Evolutionary conservation across 331 rosid species (phyloP).

Genomic region (Quercus lobata): DNA sequence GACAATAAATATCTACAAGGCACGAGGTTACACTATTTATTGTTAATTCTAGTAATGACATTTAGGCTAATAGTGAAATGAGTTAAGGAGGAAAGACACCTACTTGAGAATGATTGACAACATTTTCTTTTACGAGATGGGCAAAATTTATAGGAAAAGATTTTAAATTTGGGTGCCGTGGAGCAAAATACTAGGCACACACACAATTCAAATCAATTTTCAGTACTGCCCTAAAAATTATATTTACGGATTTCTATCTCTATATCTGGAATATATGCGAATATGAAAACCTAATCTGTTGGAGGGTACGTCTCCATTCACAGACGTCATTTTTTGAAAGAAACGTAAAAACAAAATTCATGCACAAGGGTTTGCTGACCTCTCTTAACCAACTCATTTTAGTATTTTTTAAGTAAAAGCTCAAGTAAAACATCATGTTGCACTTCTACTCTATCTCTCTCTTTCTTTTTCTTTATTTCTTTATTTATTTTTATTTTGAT

Average conservation of each 20-base stretch:
- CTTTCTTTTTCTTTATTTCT: no score
- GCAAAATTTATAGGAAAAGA: neutral
- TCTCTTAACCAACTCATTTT: conserved; percentile 6
- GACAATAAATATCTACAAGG: neutral
- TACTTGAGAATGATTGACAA: conserved; percentile 11
- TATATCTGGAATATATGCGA: no score
- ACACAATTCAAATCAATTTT: no score
- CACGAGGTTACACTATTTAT: neutral
- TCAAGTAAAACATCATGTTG: neutral
- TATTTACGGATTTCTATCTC: no score
- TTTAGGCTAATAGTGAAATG: neutral
- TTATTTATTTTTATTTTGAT: no score
- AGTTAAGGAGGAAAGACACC: neutral
- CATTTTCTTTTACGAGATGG: neutral
- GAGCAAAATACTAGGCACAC: no score
- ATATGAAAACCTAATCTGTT: neutral
- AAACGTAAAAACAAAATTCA: conserved; percentile 16
- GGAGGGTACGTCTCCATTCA: conserved; percentile 8
- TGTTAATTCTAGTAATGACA: neutral
- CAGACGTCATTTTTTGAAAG: conserved; percentile 19
- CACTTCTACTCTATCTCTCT: neutral
- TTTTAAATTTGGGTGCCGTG: neutral
- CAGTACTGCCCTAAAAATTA: no score
- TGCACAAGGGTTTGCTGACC: neutral
- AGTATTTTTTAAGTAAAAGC: conserved; percentile 4